Conservation (phyloP, 202 grass and related monocot genomes). For the Dendrocalamus latiflorus region DNA sequence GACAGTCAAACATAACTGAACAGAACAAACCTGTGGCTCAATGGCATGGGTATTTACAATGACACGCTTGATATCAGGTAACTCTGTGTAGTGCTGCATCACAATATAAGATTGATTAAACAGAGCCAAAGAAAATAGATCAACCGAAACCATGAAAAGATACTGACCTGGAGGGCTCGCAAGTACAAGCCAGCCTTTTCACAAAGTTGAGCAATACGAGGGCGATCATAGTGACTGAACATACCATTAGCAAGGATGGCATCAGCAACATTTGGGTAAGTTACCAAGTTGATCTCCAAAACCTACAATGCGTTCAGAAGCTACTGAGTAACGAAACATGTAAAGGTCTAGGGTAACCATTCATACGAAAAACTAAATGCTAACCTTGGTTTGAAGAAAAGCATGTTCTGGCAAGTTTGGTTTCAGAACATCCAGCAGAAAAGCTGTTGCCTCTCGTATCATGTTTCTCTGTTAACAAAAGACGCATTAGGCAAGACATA, state of each 20-base stretch:
- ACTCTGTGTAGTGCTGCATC: conserved; percentile 83
- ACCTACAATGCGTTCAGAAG: conserved; percentile 54
- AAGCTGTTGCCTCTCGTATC: conserved; percentile 96
- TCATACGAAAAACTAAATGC: conserved; percentile 15
- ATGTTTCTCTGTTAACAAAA: conserved; percentile 71
- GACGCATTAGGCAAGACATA: background rate
- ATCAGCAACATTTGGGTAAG: conserved; percentile 98
- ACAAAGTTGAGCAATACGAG: conserved; percentile 87
- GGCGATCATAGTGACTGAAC: conserved; percentile 88
- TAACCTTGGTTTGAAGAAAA: conserved; percentile 97
- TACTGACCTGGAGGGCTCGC: conserved; percentile 78
- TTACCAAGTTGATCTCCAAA: conserved; percentile 96
- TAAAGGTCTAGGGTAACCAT: conserved; percentile 20
- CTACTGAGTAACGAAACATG: conserved; percentile 1
- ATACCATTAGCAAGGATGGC: conserved; percentile 94
- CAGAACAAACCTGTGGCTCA: conserved; percentile 75
- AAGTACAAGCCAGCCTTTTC: conserved; percentile 91
- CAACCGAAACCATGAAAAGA: conserved; percentile 16
- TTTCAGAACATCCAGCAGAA: conserved; percentile 94
- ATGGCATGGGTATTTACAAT: conserved; percentile 98
- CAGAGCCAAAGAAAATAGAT: background rate
- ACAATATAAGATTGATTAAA: conserved; percentile 35
- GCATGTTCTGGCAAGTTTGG: conserved; percentile 84
- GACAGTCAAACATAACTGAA: background rate
- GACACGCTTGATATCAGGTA: conserved; percentile 89